phyloP scores from a whole-genome alignment of 208 protist genomes.

The Wallacemonas sp. region DNA sequence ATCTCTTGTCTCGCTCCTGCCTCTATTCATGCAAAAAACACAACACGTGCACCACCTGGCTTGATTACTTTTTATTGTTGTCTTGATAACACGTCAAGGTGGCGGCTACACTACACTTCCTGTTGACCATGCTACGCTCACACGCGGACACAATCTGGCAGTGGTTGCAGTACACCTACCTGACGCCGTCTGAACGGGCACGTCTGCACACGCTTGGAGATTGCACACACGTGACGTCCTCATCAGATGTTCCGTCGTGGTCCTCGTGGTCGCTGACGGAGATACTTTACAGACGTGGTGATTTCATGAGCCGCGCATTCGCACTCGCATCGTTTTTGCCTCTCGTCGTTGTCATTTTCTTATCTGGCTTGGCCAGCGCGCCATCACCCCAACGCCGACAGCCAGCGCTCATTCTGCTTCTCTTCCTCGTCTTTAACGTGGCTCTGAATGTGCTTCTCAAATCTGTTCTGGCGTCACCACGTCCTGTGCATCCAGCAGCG shows the following conservation, averaged over 20 bases:
- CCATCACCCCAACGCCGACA: conserved; percentile 33
- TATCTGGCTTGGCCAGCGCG: conserved; percentile 60
- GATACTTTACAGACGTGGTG: conserved; percentile 41
- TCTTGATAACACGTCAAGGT: too few relatives aligned
- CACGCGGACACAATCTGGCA: neutral
- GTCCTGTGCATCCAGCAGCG: conserved; percentile 47
- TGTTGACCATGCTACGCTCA: conserved; percentile 9
- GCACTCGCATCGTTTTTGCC: conserved; percentile 58
- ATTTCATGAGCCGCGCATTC: conserved; percentile 58
- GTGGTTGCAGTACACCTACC: conserved; percentile 37
- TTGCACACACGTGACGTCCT: neutral
- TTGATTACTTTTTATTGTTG: too few relatives aligned
- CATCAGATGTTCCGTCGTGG: conserved; percentile 23
- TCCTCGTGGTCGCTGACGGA: conserved; percentile 52
- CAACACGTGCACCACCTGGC: too few relatives aligned
- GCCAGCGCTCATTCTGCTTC: conserved; percentile 51
- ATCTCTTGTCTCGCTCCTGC: too few relatives aligned
- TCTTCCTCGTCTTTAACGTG: conserved; percentile 50
- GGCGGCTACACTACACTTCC: too few relatives aligned
- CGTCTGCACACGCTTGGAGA: neutral
- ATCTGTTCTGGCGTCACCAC: conserved; percentile 24
- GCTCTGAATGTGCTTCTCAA: conserved; percentile 55
- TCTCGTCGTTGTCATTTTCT: conserved; percentile 57
- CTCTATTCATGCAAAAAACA: too few relatives aligned
- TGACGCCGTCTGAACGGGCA: conserved; percentile 18